These are phyloP conservation scores for Trifolium fragiferum DNA, from an alignment of 306 rosid genomes.

Conservation along the genomic window DNA sequence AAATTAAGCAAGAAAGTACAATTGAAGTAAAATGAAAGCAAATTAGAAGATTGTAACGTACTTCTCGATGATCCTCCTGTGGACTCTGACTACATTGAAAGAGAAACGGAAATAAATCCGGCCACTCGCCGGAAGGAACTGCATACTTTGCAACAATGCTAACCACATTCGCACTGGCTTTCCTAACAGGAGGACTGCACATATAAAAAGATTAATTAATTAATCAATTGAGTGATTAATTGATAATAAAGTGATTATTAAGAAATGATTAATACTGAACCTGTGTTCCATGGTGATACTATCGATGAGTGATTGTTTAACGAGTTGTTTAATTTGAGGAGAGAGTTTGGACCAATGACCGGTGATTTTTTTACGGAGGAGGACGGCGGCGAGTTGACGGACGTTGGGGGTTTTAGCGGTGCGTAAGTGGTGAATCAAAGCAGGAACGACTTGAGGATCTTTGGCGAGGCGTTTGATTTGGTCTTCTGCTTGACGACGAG, in stretches of 20 bases:
- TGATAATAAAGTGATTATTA: background rate
- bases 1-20: background rate
- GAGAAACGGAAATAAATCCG: conserved; percentile 89
- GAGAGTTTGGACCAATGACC: conserved; percentile 98
- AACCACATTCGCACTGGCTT: conserved; percentile 96
- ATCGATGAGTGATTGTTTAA: conserved; percentile 83
- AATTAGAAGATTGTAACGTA: conserved; percentile 42
- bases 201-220: background rate
- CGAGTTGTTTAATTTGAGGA: conserved; percentile 69
- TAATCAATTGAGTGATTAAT: background rate
- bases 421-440: conserved; percentile 86
- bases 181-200: conserved; percentile 86
- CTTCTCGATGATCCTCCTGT: conserved; percentile 97
- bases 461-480: conserved; percentile 92
- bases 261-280: conserved; percentile 10
- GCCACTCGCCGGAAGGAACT: conserved; percentile 94
- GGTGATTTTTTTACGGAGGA: conserved; percentile 97
- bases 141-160: conserved; percentile 93
- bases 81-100: conserved; percentile 95
- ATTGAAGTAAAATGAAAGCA: background rate
- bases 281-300: conserved; percentile 94
- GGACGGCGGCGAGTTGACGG: conserved; percentile 90
- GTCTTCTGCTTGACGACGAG: conserved; percentile 97
- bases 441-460: conserved; percentile 94
- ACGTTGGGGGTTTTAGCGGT: conserved; percentile 98